A percentile compares a stretch with the other conserved stretches of the same genome.
Evolutionary conservation across 768 basidiomycete genomes (phyloP).

Genomic region (Collybiopsis confluens): DNA sequence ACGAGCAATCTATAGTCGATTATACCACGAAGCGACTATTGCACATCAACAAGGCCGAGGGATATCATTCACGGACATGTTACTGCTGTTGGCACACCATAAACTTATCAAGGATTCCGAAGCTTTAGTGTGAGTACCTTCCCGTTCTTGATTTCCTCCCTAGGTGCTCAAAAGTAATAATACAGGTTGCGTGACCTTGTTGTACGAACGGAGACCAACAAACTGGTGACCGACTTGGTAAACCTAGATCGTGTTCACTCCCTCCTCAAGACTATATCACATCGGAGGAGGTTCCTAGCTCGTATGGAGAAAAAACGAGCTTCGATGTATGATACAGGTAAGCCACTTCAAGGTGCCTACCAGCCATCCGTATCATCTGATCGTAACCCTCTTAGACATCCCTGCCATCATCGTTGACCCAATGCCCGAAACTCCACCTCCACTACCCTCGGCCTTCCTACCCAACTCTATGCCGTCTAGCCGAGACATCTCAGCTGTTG

Average conservation of each 20-base stretch:
- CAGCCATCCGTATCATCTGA: constrained; percentile 4
- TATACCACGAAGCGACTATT: constrained; percentile 85
- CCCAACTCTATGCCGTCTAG: constrained; percentile 27
- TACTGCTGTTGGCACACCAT: constrained; percentile 83
- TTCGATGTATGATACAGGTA: constrained; percentile 26
- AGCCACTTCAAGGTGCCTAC: constrained; percentile 33
- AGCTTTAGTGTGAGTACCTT: constrained; percentile 70
- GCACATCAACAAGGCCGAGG: constrained; percentile 69
- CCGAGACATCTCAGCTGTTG: constrained; percentile 50
- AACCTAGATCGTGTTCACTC: constrained; percentile 84
- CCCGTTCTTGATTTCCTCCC: not conserved
- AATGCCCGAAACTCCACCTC: constrained; percentile 48
- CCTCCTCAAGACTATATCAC: constrained; percentile 69
- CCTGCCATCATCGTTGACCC: constrained; percentile 69
- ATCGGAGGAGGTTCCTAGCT: constrained; percentile 63
- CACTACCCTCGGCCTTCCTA: not conserved
- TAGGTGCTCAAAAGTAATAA: not conserved
- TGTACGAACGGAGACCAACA: constrained; percentile 67
- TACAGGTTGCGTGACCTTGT: constrained; percentile 79
- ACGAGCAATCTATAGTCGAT: constrained; percentile 63
- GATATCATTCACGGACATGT: constrained; percentile 89
- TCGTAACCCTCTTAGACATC: constrained; percentile 40
- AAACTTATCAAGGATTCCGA: constrained; percentile 88
- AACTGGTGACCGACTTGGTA: constrained; percentile 77
- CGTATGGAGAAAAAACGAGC: constrained; percentile 37